Evolutionary conservation across 805 yeast genomes (phyloP), one percentile per base, ranked within the genome.

Genomic region (Candida berthetii): DNA sequence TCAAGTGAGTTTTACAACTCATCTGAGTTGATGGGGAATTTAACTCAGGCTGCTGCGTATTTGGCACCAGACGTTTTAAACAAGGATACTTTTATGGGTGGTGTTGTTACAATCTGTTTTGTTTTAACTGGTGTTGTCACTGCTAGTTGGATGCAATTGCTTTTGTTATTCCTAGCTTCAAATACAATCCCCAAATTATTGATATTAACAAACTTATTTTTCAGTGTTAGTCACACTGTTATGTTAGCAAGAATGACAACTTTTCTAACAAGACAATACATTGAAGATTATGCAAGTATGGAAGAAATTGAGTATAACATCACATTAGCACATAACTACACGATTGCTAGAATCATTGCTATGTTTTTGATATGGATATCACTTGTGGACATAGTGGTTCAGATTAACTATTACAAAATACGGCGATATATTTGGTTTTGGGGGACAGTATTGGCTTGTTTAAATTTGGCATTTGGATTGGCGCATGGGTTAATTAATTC

Each of bases 61-160:
- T 13, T 31, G 36, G 38, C 44, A 44, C 35, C 40, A 24, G 17
- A 18, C 15, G 22, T 24, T 32, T 29, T 28, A 9, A 39, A 31
- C 10, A 63, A 56, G 42, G 74, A 71, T 41, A 43, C 50, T 1
- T 71, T 70, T 41, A 45, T 51, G 4, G 55, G 60, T 19, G 65
- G 76, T 14, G 64, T 68, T 36, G 56, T 70, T 2, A 57, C 70
- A 34, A 60, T 79, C 3, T 60, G 74, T 35, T 80, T 76, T 58
- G 72, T 72, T n/a, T 54, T 73, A 4, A 68, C 77, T 41, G 76
- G 80, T 0, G 65, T 76, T 16, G 76, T 78, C 45, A 76, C 78
- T 6, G 71, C 82, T 14, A 67, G 81, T 22, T 86, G 95, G 95
- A 77, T 85, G 78, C 64, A 86, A 20, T 61, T 82, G 39, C 45